These are phyloP conservation scores for Mycena pura DNA, from an alignment of 768 basidiomycete genomes.

Conservation along the genomic window DNA sequence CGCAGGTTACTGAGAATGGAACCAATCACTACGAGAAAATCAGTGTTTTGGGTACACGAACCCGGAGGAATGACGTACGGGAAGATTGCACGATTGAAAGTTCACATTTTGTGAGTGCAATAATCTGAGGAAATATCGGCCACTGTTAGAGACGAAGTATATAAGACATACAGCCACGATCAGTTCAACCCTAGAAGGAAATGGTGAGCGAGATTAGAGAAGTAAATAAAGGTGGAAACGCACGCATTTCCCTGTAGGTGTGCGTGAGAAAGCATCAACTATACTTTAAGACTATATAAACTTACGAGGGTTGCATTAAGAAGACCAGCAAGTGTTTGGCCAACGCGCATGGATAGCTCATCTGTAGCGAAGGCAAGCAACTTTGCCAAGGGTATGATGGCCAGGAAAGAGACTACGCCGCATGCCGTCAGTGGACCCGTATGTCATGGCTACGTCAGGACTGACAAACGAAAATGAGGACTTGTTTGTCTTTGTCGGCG, in stretches of 20 bases:
- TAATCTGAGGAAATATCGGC: slow-evolving; percentile 12
- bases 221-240: background rate
- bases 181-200: slow-evolving; percentile 39
- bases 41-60: background rate
- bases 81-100: slow-evolving; percentile 66
- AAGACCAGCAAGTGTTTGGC: slow-evolving; percentile 65
- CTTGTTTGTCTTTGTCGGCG: slow-evolving; percentile 54
- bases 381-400: slow-evolving; percentile 87
- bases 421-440: background rate
- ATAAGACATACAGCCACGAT: slow-evolving; percentile 59
- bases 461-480: slow-evolving; percentile 78
- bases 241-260: slow-evolving; percentile 30
- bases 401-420: slow-evolving; percentile 71
- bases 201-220: background rate
- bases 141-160: background rate
- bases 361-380: slow-evolving; percentile 73
- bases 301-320: slow-evolving; percentile 68
- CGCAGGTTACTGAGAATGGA: slow-evolving; percentile 67
- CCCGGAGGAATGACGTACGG: slow-evolving; percentile 40
- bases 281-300: background rate
- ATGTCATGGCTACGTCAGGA: slow-evolving; percentile 22
- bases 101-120: slow-evolving; percentile 40
- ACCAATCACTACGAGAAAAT: slow-evolving; percentile 54
- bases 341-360: slow-evolving; percentile 66
- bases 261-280: background rate